Conservation (phyloP, 2,329 filamentous ascomycete genomes). For the Coniochaeta sp. region DNA sequence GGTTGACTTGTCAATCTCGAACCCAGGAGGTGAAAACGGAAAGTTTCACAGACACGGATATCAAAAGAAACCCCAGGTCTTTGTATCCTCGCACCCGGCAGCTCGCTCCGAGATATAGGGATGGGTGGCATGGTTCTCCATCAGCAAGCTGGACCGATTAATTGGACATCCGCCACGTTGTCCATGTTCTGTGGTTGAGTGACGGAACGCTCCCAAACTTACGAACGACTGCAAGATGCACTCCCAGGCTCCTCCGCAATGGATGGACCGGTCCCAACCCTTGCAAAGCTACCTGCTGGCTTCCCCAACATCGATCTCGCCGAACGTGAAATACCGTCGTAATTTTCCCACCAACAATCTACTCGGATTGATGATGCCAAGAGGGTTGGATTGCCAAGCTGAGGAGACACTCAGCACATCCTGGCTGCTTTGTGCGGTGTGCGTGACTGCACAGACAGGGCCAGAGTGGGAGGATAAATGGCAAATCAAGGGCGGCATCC, state of each 20-base stretch:
- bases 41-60: not conserved
- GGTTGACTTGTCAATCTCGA: not conserved
- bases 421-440: not conserved
- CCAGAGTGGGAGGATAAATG: not conserved
- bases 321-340: not conserved
- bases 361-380: not conserved
- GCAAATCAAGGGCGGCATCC: not conserved
- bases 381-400: not conserved
- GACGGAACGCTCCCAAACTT: no score
- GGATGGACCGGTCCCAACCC: no score
- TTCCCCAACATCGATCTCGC: not conserved
- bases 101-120: not conserved
- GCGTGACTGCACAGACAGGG: not conserved
- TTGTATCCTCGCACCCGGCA: not conserved
- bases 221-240: no score
- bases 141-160: not conserved
- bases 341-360: constrained; percentile 1
- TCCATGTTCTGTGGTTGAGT: no score
- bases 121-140: not conserved
- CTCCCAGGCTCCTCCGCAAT: no score
- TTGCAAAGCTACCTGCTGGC: not conserved
- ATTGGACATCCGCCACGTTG: not conserved
- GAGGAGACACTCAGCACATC: not conserved
- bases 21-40: not conserved
- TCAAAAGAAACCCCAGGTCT: not conserved